Percentiles rank a stretch among this genome's conserved stretches.
These are phyloP conservation scores for Rhodocollybia butyracea DNA, from an alignment of 768 basidiomycete genomes.

Conservation along the genomic window DNA sequence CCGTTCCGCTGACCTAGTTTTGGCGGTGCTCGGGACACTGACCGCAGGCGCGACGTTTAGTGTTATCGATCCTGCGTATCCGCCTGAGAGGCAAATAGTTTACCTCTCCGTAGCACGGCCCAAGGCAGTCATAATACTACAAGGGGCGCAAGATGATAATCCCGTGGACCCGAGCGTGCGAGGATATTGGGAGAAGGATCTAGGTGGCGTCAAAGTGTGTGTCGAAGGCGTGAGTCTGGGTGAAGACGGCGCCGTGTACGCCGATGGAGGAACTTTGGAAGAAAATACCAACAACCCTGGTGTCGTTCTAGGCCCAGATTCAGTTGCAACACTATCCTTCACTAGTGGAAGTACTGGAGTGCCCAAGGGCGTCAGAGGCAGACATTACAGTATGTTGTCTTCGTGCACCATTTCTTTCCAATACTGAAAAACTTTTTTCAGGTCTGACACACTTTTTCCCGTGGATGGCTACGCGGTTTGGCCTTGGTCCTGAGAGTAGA, in stretches of 20 bases:
- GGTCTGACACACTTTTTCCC: conserved; percentile 96
- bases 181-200: conserved; percentile 72
- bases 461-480: conserved; percentile 94
- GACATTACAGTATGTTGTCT: conserved; percentile 68
- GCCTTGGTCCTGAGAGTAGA: conserved; percentile 65
- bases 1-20: conserved; percentile 92
- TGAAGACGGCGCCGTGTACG: conserved; percentile 58
- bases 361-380: conserved; percentile 94
- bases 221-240: conserved; percentile 90
- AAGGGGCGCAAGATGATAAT: conserved; percentile 81
- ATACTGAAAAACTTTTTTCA: not conserved
- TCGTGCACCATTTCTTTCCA: not conserved
- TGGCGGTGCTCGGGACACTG: conserved; percentile 94
- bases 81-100: conserved; percentile 85
- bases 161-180: conserved; percentile 62
- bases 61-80: conserved; percentile 98
- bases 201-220: conserved; percentile 59
- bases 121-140: conserved; percentile 85
- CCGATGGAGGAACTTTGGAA: conserved; percentile 41
- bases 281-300: conserved; percentile 75
- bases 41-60: conserved; percentile 97
- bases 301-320: conserved; percentile 90
- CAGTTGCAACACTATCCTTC: conserved; percentile 90
- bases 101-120: conserved; percentile 93
- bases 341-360: conserved; percentile 98